Base-by-base conservation (phyloP, 2,329 filamentous ascomycete genomes). In the Diaporthe aspalathi region DNA sequence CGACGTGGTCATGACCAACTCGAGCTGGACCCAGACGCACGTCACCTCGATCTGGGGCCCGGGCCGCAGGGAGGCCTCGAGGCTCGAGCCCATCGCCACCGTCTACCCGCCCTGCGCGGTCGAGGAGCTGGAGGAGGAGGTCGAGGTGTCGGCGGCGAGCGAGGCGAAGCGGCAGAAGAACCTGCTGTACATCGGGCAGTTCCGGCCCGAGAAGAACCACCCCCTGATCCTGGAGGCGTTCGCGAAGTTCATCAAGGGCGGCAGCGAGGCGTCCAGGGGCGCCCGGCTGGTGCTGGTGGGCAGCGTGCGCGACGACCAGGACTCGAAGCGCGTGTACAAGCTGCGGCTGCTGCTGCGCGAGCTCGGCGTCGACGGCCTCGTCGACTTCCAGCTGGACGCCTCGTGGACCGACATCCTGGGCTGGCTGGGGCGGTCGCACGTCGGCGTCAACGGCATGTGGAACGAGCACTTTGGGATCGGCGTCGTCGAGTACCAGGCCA, bases 381-480 rank as follows among this genome's bases (percentile, higher is more conserved):
- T 98, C 53, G 90, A 94, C 70, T 99, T 99, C 80, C 89, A 97
- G 74, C 91, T 94, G 70, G 95, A 99, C 80, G 95, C 94, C 0
- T 90, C 93, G 32, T 99, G 95, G 94, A 90, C 93, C 4, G 89
- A 94, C 75, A 93, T 99, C 67, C 85, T 98, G 12, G 88, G 92
- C 40, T 94, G 93, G 89, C 85, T 98, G 73, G 85, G 89, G 67
- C 90, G 86, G 73, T 91, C 93, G 5, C 95, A 90, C 22, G 89
- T 99, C 1, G 96, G 96, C 63, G 94, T 97, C 38, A 99, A 99
- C 77, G 94, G 93, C 78, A 99, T 99, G 96, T 99, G 96, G 95
- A 98, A 98, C 80, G 96, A 99, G 83, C 96, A 99, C 81, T 99
- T 99, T 80, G 96, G 96, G 27, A 99, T 99, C 72, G 96, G 96